These are phyloP conservation scores for Cymbidium sinense DNA, from an alignment of 106 monocot genomes.

Conservation along the genomic window DNA sequence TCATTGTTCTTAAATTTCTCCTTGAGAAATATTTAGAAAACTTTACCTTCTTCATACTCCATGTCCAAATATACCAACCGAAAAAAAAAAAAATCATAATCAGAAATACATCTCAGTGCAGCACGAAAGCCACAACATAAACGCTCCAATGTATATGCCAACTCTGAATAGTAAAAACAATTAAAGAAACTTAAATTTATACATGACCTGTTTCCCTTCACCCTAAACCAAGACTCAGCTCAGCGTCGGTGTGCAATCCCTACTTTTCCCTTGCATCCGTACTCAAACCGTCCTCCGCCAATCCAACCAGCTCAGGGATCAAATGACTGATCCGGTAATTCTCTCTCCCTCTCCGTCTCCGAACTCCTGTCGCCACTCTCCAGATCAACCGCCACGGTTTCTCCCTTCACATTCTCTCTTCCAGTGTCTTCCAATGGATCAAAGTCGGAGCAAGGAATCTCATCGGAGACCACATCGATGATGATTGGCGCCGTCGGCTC, in stretches of 20 bases:
- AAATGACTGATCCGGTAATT: slow-evolving; percentile 33
- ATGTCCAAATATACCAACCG: not conserved
- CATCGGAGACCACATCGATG: not conserved
- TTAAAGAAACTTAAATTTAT: not conserved
- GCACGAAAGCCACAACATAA: not conserved
- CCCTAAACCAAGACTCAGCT: slow-evolving; percentile 31
- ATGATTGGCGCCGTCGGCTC: not conserved
- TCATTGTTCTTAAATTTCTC: too few species aligned
- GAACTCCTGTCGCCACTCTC: not conserved
- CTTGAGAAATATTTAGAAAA: not conserved
- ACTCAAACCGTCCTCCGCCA: slow-evolving; percentile 11
- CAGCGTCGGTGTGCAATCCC: slow-evolving; percentile 28
- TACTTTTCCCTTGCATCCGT: slow-evolving; percentile 29
- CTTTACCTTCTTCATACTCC: not conserved
- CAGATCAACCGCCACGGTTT: not conserved
- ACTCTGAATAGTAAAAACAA: not conserved
- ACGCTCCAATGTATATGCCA: not conserved
- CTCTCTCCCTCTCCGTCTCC: slow-evolving; percentile 8
- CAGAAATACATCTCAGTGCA: not conserved
- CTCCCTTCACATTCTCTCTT: not conserved
- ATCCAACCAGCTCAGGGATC: slow-evolving; percentile 10
- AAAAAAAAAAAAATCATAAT: not conserved
- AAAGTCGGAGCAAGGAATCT: not conserved
- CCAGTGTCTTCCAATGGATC: not conserved
- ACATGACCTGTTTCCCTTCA: slow-evolving; percentile 32